Evolutionary conservation across 163 green algal species (phyloP).

Genomic region (Volvox carteri): DNA sequence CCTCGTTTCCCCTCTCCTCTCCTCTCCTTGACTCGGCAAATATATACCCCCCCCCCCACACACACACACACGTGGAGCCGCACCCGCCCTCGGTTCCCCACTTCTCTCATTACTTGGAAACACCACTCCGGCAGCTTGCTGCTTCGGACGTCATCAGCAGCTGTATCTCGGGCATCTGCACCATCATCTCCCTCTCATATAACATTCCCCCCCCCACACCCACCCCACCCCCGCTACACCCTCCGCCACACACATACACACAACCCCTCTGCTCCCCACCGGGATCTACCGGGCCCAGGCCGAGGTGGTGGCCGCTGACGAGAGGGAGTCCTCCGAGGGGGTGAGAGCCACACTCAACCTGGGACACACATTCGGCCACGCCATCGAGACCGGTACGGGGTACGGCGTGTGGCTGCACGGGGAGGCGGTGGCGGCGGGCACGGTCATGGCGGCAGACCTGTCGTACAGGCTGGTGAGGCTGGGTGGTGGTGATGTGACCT

Average conservation of each 20-base stretch:
- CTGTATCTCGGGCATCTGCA: too few relatives aligned
- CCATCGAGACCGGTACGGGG: conserved; percentile 87
- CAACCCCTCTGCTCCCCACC: background rate
- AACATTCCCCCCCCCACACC: background rate
- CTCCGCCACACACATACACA: too few relatives aligned
- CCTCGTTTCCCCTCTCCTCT: too few relatives aligned
- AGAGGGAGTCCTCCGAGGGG: conserved; percentile 89
- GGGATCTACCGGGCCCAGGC: conserved; percentile 63
- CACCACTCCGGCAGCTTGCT: too few relatives aligned
- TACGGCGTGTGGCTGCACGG: conserved; percentile 97
- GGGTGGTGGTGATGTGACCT: background rate
- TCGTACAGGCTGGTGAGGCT: conserved; percentile 76
- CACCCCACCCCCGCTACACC: background rate
- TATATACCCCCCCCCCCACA: too few relatives aligned
- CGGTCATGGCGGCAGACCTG: conserved; percentile 96
- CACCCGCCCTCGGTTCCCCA: too few relatives aligned
- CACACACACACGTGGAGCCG: too few relatives aligned
- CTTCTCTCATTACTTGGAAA: too few relatives aligned
- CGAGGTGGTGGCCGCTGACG: conserved; percentile 94
- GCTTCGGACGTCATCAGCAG: too few relatives aligned
- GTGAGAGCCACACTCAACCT: conserved; percentile 98
- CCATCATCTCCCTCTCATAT: background rate
- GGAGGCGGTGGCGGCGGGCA: conserved; percentile 95
- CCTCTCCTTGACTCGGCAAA: too few relatives aligned
- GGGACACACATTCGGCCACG: conserved; percentile 99